Percentiles rank a stretch among this genome's conserved stretches.
These are phyloP conservation scores for Cordia subcordata DNA, from an alignment of 257 asterid genomes.

Conservation along the genomic window DNA sequence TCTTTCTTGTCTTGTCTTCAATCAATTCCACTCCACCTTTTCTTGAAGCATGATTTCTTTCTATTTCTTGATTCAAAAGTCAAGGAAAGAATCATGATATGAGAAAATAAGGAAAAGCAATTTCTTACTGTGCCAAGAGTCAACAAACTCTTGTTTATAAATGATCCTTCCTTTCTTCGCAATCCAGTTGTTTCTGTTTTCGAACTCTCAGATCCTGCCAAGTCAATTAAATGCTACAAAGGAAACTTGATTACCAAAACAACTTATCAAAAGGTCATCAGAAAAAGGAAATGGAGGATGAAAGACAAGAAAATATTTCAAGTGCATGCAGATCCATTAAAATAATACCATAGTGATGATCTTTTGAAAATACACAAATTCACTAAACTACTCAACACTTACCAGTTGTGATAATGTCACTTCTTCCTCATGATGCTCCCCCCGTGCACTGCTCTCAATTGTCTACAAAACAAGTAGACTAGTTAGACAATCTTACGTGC, in stretches of 20 bases:
- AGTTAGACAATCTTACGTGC: constrained; percentile 5
- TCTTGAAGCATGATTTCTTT: no score
- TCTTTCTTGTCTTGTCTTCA: no score
- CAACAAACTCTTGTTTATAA: constrained; percentile 74
- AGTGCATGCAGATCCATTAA: background rate
- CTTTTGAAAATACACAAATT: background rate
- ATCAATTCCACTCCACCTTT: no score
- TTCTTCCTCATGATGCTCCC: constrained; percentile 61
- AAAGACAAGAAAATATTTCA: background rate
- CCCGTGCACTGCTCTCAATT: constrained; percentile 62
- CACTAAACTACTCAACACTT: constrained; percentile 18
- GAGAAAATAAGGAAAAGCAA: constrained; percentile 16
- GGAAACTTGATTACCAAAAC: constrained; percentile 36
- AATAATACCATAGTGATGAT: background rate
- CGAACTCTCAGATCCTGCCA: constrained; percentile 94
- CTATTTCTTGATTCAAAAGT: background rate
- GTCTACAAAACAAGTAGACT: constrained; percentile 45
- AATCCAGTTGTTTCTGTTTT: constrained; percentile 72
- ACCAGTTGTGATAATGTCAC: constrained; percentile 70
- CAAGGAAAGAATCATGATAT: constrained; percentile 8
- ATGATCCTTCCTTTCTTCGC: constrained; percentile 83
- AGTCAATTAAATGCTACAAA: constrained; percentile 82
- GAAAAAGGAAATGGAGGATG: background rate
- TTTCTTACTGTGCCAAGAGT: constrained; percentile 81
- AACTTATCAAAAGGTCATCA: constrained; percentile 16